These are phyloP conservation scores for Mucor velutinosus DNA, from an alignment of 371 early-diverging fungal species.

Conservation along the genomic window DNA sequence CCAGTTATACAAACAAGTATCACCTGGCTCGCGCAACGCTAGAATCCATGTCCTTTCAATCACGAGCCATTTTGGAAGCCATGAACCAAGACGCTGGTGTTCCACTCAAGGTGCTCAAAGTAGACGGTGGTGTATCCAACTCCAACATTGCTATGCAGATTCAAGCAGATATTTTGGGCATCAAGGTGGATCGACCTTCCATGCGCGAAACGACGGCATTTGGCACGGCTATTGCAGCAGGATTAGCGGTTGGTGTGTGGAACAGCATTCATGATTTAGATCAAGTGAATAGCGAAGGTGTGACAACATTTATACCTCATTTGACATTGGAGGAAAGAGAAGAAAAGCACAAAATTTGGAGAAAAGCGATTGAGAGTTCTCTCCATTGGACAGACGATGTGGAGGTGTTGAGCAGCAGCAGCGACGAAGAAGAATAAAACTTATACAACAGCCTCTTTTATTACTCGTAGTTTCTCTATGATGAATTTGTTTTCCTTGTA, in stretches of 20 bases:
- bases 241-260: slow-evolving; percentile 84
- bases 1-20: slow-evolving; percentile 80
- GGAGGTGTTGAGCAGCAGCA: slow-evolving; percentile 1
- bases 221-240: slow-evolving; percentile 96
- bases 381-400: slow-evolving; percentile 60
- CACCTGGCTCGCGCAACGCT: slow-evolving; percentile 89
- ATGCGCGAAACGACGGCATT: slow-evolving; percentile 95
- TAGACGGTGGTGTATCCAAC: slow-evolving; percentile 94
- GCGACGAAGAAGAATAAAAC: slow-evolving; percentile 8
- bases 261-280: slow-evolving; percentile 37
- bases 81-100: slow-evolving; percentile 80
- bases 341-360: slow-evolving; percentile 75
- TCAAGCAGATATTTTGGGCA: slow-evolving; percentile 86
- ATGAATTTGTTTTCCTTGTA: slow-evolving; percentile 85
- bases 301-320: slow-evolving; percentile 47
- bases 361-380: slow-evolving; percentile 80
- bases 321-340: slow-evolving; percentile 59
- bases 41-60: slow-evolving; percentile 91
- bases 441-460: slow-evolving; percentile 39
- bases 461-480: slow-evolving; percentile 63
- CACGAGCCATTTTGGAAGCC: slow-evolving; percentile 87
- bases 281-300: slow-evolving; percentile 38
- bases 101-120: slow-evolving; percentile 72
- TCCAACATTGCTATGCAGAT: slow-evolving; percentile 92
- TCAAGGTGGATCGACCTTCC: slow-evolving; percentile 81